A percentile compares a stretch with the other conserved stretches of the same genome.
phyloP scores from a whole-genome alignment of 768 basidiomycete genomes.

The Ephemerocybe angulata region DNA sequence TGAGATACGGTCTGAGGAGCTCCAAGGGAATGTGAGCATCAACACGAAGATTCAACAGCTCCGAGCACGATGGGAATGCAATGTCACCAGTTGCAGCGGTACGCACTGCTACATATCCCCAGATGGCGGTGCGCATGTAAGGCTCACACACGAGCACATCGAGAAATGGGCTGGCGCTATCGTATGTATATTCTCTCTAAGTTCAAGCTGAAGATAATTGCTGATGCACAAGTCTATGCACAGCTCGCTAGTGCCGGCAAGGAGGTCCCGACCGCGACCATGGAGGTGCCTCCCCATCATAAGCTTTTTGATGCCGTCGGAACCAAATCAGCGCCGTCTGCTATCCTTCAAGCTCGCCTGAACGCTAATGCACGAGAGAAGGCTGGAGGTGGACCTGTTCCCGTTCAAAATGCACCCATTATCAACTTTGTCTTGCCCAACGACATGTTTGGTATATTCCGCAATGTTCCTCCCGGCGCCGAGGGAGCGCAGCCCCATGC shows the following conservation, averaged over 20 bases:
- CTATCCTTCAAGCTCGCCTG: constrained; percentile 15
- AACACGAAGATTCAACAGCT: constrained; percentile 6
- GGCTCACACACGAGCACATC: constrained; percentile 12
- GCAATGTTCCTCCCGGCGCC: not conserved
- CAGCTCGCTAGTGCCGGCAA: constrained; percentile 4
- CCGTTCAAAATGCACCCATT: not conserved
- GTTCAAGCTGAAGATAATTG: not conserved
- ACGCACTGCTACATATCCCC: constrained; percentile 13
- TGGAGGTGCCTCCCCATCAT: constrained; percentile 15
- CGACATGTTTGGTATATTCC: constrained; percentile 7
- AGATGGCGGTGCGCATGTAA: constrained; percentile 9
- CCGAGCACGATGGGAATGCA: constrained; percentile 12
- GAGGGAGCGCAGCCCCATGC: not conserved
- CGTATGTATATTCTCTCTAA: not conserved
- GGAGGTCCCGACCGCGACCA: constrained; percentile 1
- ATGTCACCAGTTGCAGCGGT: constrained; percentile 7
- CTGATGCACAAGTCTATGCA: not conserved
- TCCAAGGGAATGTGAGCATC: constrained; percentile 7
- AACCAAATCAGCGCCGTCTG: constrained; percentile 11
- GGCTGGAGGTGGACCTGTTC: not conserved
- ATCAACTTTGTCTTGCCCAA: not conserved
- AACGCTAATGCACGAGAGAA: constrained; percentile 14
- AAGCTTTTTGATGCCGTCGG: constrained; percentile 13
- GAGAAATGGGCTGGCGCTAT: constrained; percentile 17
- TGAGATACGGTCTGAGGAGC: not conserved